Base-by-base conservation (phyloP, 1,284 basidiomycete species). In the Microbotryum scabiosae region DNA sequence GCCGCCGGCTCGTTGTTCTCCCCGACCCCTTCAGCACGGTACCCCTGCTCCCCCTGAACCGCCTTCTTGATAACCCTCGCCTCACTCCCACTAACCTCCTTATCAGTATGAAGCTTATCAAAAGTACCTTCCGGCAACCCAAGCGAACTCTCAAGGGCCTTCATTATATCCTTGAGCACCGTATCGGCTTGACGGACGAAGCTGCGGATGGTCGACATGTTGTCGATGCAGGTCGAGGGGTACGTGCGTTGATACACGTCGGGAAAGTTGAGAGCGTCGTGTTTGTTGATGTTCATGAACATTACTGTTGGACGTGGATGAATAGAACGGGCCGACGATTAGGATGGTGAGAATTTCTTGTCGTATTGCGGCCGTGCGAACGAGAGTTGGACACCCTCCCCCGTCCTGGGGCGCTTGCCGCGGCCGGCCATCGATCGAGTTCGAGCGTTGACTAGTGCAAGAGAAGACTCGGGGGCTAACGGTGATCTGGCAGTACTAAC, bases 401-500 rank as follows among this genome's bases (percentile, higher is more conserved):
- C 10, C 30, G 10, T 30, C 30, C 30, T 9, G 30, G 30, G 30
- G 30, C 30, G 30, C 30, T 30, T 30, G 30, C 30, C 8, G 30
- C 6, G 30, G 8, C 30, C 2, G 8, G 8, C 30, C 10, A 9
- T 10, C 30, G 30, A 28, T 3, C 26, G 26, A 30, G 30, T 12
- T 32, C 32, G 18, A 14, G 21, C 47, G 5, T 25, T 0, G 25
- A 32, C 12, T 9, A 5, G 25, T 12, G 32, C 30, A 48, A 32
- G 5, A 14, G 23, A 14, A 32, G n/a, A 9, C 30, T 21, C 14
- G 16, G 16, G 2, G n/a, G 7, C 36, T 0, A 20, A 52, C 53
- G 8, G 32, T 49, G 50, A 65, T 48, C 6, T 86, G 85, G 63
- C 86, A 75, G 73, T 85, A 85, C 68, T 86, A 84, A 16, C 80